Conservation (phyloP, 1,284 basidiomycete genomes). For the Ceratobasidium sp. region DNA sequence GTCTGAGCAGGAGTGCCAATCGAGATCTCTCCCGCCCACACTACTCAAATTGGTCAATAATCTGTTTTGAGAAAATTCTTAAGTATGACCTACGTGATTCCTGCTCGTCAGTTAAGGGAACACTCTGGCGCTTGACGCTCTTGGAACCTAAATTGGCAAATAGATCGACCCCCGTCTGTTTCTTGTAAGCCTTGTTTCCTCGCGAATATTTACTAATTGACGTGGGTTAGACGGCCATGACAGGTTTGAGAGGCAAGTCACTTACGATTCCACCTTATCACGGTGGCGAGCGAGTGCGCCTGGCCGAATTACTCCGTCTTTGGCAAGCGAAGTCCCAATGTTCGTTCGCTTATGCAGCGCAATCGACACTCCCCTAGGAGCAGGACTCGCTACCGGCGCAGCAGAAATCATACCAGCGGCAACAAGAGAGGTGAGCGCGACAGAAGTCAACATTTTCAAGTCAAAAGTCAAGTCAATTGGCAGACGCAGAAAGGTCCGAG, state of each 20-base stretch:
- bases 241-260: neutral
- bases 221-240: neutral
- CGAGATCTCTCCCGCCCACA: constrained; percentile 23
- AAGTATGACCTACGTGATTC: neutral
- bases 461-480: neutral
- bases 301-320: constrained; percentile 24
- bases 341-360: constrained; percentile 6
- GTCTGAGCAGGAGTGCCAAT: constrained; percentile 27
- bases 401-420: constrained; percentile 11
- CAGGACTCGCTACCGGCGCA: constrained; percentile 4
- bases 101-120: constrained; percentile 5
- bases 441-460: constrained; percentile 3
- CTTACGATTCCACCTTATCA: constrained; percentile 24
- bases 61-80: neutral
- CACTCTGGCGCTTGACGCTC: constrained; percentile 16
- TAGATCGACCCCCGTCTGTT: constrained; percentile 10
- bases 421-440: neutral
- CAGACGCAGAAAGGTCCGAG: neutral
- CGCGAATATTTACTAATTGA: constrained; percentile 17
- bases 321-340: neutral
- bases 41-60: constrained; percentile 1
- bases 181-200: constrained; percentile 28
- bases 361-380: constrained; percentile 10
- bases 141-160: neutral
- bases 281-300: constrained; percentile 10